Conservation (phyloP, 78 protist genomes). For the Chrysochromulina parva region DNA sequence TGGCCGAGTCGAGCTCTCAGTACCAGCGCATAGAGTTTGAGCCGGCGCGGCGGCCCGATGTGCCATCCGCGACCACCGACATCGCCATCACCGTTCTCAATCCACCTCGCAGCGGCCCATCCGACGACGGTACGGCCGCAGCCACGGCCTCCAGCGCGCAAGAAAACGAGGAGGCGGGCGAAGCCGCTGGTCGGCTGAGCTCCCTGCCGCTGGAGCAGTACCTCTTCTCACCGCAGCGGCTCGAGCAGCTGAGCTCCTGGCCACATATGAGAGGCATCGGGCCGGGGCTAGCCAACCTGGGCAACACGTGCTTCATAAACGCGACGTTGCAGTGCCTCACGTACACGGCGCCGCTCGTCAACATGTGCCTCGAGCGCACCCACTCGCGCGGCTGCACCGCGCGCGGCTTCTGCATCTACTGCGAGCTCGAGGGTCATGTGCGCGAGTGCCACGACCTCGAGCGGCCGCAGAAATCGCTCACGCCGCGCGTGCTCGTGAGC, state of each 20-base stretch:
- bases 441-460: neutral
- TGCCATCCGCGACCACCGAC: too few species aligned
- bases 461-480: neutral
- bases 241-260: conserved; percentile 6
- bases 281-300: conserved; percentile 60
- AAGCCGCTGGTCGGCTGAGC: too few species aligned
- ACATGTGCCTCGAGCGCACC: neutral
- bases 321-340: conserved; percentile 88
- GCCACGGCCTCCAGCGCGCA: too few species aligned
- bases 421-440: conserved; percentile 56
- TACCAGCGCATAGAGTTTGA: too few species aligned
- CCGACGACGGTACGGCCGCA: too few species aligned
- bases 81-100: too few species aligned
- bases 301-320: conserved; percentile 94
- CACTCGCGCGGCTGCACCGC: neutral
- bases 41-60: too few species aligned
- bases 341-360: conserved; percentile 74
- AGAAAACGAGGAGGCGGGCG: too few species aligned
- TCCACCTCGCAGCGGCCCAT: too few species aligned
- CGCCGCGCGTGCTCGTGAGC: conserved; percentile 39
- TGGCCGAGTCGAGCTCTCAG: too few species aligned
- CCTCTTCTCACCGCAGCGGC: neutral
- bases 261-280: neutral
- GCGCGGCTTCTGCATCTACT: conserved; percentile 56
- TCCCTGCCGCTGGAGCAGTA: neutral